Conservation (phyloP, 805 yeast genomes). For the Kurtzmaniella fragi region DNA sequence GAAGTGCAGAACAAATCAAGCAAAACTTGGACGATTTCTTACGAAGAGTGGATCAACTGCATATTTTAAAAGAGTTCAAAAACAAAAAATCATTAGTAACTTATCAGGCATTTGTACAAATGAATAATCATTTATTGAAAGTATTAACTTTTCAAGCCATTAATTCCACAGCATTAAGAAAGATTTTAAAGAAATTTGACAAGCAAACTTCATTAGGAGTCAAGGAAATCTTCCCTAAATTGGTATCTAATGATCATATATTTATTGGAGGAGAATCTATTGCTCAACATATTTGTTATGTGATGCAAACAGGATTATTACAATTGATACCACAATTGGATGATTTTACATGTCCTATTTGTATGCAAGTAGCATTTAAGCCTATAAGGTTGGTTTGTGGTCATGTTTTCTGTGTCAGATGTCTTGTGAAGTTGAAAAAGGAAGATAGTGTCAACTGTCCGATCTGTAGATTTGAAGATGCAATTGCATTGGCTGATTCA, state of each 20-base stretch:
- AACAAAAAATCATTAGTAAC: constrained; percentile 40
- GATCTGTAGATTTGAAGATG: constrained; percentile 50
- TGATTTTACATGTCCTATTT: constrained; percentile 71
- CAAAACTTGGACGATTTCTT: constrained; percentile 38
- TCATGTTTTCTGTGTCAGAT: constrained; percentile 69
- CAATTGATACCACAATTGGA: constrained; percentile 67
- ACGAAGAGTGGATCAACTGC: constrained; percentile 31
- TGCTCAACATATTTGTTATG: constrained; percentile 49
- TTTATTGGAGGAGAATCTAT: constrained; percentile 44
- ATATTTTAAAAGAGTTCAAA: constrained; percentile 37
- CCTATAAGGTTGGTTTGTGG: constrained; percentile 62
- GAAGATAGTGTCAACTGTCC: constrained; percentile 60
- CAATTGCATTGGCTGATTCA: constrained; percentile 54
- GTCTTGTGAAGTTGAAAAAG: constrained; percentile 64
- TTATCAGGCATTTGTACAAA: constrained; percentile 44
- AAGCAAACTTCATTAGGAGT: constrained; percentile 59
- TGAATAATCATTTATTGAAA: constrained; percentile 53
- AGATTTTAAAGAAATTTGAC: constrained; percentile 72
- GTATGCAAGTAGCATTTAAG: constrained; percentile 64
- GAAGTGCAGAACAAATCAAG: constrained; percentile 43
- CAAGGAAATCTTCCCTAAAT: constrained; percentile 40
- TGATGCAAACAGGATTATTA: constrained; percentile 51
- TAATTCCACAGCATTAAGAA: constrained; percentile 58
- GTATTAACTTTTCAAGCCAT: constrained; percentile 56
- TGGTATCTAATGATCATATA: constrained; percentile 36